These are phyloP conservation scores for Phylloboletellus chloephorus DNA, from an alignment of 1,284 basidiomycete genomes.

Conservation along the genomic window DNA sequence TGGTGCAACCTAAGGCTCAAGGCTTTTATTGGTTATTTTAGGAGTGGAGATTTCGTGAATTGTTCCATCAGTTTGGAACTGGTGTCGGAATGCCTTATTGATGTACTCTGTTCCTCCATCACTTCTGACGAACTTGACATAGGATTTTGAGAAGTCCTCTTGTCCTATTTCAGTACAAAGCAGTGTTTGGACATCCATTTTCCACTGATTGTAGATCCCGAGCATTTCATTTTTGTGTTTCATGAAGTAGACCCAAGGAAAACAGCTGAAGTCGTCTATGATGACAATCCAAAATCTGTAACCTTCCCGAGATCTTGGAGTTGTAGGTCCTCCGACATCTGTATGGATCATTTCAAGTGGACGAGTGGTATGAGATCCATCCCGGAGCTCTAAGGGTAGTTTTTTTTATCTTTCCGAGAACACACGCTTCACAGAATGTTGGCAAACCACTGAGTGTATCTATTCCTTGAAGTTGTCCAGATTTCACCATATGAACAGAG, in stretches of 20 bases:
- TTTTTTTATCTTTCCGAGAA: constrained; percentile 24
- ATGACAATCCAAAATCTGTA: constrained; percentile 31
- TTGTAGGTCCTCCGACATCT: constrained; percentile 31
- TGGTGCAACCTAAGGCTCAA: no score
- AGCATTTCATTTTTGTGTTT: constrained; percentile 16
- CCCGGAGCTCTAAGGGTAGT: constrained; percentile 20
- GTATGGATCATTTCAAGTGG: constrained; percentile 29
- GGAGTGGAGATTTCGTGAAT: background rate
- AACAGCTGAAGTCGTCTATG: constrained; percentile 28
- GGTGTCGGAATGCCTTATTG: constrained; percentile 19
- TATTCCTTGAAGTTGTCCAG: constrained; percentile 13
- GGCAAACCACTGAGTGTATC: constrained; percentile 4
- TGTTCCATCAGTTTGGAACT: constrained; percentile 18
- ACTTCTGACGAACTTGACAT: background rate
- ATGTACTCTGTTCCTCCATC: background rate
- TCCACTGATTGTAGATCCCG: constrained; percentile 18
- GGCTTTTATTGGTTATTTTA: no score
- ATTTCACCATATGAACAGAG: constrained; percentile 15
- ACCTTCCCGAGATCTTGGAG: constrained; percentile 17
- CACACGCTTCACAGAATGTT: constrained; percentile 18
- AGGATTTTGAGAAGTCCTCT: background rate
- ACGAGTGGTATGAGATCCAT: constrained; percentile 10
- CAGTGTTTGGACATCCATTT: constrained; percentile 14
- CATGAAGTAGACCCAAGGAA: constrained; percentile 21
- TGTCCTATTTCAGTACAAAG: constrained; percentile 15